phyloP scores from a whole-genome alignment of 768 basidiomycete species.

The Multifurca ochricompacta region DNA sequence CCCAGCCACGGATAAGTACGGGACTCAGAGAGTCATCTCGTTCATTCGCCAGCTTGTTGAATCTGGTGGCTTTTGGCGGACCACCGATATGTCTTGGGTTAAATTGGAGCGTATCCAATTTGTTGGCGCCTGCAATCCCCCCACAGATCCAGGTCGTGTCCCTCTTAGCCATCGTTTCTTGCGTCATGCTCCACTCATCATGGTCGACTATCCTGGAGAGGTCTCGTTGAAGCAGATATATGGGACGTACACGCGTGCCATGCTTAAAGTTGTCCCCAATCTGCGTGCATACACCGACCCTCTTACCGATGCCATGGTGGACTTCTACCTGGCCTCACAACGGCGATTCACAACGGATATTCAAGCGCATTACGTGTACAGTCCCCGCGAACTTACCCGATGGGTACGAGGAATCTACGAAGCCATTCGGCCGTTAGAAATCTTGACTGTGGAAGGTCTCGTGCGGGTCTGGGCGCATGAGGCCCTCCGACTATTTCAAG shows the following conservation, averaged over 20 bases:
- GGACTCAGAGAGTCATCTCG: slow-evolving; percentile 96
- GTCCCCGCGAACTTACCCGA: slow-evolving; percentile 95
- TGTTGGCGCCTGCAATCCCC: slow-evolving; percentile 98
- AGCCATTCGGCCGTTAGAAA: slow-evolving; percentile 89
- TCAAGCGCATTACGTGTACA: slow-evolving; percentile 99
- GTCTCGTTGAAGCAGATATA: slow-evolving; percentile 97
- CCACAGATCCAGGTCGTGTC: slow-evolving; percentile 98
- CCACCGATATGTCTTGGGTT: slow-evolving; percentile 94
- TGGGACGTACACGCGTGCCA: slow-evolving; percentile 92
- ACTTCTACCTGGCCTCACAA: slow-evolving; percentile 91
- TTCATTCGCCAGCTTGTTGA: slow-evolving; percentile 97
- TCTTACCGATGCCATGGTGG: slow-evolving; percentile 95
- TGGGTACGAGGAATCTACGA: slow-evolving; percentile 98
- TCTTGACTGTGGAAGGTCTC: slow-evolving; percentile 88
- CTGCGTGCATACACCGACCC: slow-evolving; percentile 89
- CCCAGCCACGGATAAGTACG: slow-evolving; percentile 94
- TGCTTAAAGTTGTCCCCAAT: slow-evolving; percentile 92
- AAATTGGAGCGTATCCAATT: slow-evolving; percentile 98
- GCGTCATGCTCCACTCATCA: slow-evolving; percentile 92
- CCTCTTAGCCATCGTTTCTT: slow-evolving; percentile 96
- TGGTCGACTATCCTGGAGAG: slow-evolving; percentile 99
- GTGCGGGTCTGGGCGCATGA: slow-evolving; percentile 98
- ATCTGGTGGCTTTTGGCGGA: slow-evolving; percentile 89
- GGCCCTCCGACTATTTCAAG: slow-evolving; percentile 93
- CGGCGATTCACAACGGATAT: slow-evolving; percentile 89